These are phyloP conservation scores for Trypanosomatidae sp. DNA, from an alignment of 208 protist species.

Conservation along the genomic window DNA sequence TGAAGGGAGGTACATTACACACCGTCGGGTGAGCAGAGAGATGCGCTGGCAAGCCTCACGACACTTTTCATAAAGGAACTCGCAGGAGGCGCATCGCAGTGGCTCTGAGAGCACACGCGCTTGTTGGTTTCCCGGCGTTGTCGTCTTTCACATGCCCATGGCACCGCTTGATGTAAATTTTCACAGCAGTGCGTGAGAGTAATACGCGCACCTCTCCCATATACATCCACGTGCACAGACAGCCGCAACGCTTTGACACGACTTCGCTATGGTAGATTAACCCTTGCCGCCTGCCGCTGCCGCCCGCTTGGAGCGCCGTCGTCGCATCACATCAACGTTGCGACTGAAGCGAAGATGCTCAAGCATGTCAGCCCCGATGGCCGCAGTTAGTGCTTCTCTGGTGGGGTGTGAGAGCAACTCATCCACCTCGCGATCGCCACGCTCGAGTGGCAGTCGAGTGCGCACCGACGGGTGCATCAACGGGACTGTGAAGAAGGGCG, in stretches of 20 bases:
- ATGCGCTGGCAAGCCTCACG: background rate
- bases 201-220: background rate
- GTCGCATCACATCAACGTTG: background rate
- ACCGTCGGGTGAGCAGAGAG: background rate
- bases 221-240: background rate
- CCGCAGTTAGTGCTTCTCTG: constrained; percentile 5
- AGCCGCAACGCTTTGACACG: background rate
- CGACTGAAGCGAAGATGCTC: constrained; percentile 21
- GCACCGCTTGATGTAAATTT: background rate
- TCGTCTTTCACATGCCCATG: no score
- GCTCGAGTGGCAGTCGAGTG: constrained; percentile 15
- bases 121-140: no score
- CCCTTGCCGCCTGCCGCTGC: background rate
- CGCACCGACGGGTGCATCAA: constrained; percentile 22
- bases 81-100: background rate
- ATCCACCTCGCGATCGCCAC: constrained; percentile 11
- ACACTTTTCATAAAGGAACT: background rate
- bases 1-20: background rate
- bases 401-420: constrained; percentile 6
- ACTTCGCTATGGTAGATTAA: background rate
- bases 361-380: constrained; percentile 20
- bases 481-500: constrained; percentile 12
- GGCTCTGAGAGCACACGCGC: background rate
- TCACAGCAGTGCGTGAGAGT: background rate
- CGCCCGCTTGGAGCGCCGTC: constrained; percentile 8